A percentile compares a stretch with the other conserved stretches of the same genome.
phyloP scores from a whole-genome alignment of 805 yeast species.

The Cyberlindnera mycetangii region DNA sequence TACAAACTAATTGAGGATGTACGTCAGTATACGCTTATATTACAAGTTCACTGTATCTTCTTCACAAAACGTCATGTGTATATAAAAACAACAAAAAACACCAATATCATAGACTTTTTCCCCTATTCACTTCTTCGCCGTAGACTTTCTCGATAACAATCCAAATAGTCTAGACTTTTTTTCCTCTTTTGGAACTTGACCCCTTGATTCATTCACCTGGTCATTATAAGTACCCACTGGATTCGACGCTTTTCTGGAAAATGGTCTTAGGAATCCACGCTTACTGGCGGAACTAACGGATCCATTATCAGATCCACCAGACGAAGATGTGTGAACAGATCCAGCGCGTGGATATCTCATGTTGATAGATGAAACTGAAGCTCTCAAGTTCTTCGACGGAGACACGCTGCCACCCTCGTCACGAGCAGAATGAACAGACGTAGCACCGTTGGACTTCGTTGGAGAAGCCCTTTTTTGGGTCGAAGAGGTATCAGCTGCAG shows the following conservation, averaged over 20 bases:
- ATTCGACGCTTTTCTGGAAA: constrained; percentile 10
- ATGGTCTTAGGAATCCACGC: constrained; percentile 12
- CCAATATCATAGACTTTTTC: not conserved
- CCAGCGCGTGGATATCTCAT: not conserved
- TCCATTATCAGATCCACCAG: constrained; percentile 1
- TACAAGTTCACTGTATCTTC: no score
- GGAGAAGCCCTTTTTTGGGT: not conserved
- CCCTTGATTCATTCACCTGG: not conserved
- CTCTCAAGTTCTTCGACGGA: not conserved
- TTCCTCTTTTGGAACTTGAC: not conserved
- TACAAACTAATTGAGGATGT: no score
- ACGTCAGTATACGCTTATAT: no score
- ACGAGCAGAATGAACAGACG: constrained; percentile 1
- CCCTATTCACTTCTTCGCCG: constrained; percentile 6
- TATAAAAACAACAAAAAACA: not conserved
- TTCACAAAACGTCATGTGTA: no score
- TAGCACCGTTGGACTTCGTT: not conserved
- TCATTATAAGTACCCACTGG: not conserved
- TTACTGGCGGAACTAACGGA: constrained; percentile 2
- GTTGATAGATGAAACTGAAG: not conserved
- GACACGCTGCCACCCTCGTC: not conserved
- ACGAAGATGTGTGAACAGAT: not conserved
- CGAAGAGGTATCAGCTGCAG: not conserved
- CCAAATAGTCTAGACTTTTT: constrained; percentile 8
- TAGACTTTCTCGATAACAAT: constrained; percentile 4